These are phyloP conservation scores for Xylariaceae sp. DNA, from an alignment of 2,329 filamentous ascomycete species.

Conservation along the genomic window DNA sequence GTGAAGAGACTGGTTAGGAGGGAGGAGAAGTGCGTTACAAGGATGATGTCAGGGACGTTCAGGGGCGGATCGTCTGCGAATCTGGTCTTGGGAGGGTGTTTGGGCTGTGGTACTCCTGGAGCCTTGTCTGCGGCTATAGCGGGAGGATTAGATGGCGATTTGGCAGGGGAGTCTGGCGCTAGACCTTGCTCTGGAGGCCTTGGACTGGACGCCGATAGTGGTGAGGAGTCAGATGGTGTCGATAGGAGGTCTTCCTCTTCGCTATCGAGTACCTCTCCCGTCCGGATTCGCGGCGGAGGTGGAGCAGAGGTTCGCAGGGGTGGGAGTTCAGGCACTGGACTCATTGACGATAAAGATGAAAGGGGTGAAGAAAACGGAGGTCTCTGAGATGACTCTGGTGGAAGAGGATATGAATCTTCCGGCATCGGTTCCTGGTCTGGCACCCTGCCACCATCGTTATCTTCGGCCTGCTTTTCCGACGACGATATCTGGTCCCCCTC, in stretches of 20 bases:
- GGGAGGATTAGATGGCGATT: neutral
- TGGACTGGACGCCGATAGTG: neutral
- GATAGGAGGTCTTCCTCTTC: slow-evolving; percentile 32
- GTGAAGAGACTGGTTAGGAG: slow-evolving; percentile 51
- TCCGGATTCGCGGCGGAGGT: slow-evolving; percentile 6
- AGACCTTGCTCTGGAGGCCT: neutral
- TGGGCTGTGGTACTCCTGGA: neutral
- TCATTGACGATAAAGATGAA: neutral
- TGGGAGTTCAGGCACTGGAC: slow-evolving; percentile 5
- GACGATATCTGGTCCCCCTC: neutral
- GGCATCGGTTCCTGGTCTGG: neutral
- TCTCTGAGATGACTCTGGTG: slow-evolving; percentile 10
- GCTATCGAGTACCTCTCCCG: slow-evolving; percentile 34
- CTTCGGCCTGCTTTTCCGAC: neutral
- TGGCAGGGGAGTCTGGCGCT: neutral
- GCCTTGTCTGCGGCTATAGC: neutral
- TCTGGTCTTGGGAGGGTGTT: neutral
- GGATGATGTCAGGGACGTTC: slow-evolving; percentile 40
- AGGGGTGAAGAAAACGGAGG: neutral
- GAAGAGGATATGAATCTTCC: neutral
- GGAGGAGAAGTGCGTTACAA: slow-evolving; percentile 51
- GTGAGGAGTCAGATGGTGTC: slow-evolving; percentile 1
- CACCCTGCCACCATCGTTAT: neutral
- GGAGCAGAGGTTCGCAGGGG: slow-evolving; percentile 8
- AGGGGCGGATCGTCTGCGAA: slow-evolving; percentile 1